phyloP scores from a whole-genome alignment of 1,284 basidiomycete species.

The Uromyces viciae-fabae region DNA sequence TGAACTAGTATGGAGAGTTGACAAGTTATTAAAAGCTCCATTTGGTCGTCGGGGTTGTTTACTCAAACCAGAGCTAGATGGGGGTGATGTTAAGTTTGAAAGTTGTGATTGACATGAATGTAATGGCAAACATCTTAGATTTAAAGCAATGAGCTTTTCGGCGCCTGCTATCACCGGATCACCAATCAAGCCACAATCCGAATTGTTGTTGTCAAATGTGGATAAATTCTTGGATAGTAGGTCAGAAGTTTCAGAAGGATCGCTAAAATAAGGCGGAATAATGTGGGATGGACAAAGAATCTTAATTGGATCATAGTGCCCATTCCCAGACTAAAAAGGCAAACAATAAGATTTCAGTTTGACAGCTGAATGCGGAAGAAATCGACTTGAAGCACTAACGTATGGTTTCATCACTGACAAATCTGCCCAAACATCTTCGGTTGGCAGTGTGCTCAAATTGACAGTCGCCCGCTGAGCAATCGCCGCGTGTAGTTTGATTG shows the following conservation, averaged over 20 bases:
- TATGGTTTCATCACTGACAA: conserved; percentile 42
- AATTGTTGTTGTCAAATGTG: neutral
- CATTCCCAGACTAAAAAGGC: neutral
- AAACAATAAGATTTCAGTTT: neutral
- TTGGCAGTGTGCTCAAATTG: conserved; percentile 28
- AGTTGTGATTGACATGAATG: neutral
- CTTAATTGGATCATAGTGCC: conserved; percentile 34
- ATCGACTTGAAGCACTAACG: conserved; percentile 25
- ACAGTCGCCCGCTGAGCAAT: conserved; percentile 35
- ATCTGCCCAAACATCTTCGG: conserved; percentile 41
- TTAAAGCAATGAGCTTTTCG: conserved; percentile 15
- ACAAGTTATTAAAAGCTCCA: neutral
- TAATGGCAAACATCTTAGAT: neutral
- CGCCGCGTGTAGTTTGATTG: conserved; percentile 29
- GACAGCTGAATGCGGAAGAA: neutral
- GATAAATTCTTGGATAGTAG: neutral
- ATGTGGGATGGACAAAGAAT: conserved; percentile 12
- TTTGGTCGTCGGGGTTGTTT: neutral
- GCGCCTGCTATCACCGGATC: conserved; percentile 12
- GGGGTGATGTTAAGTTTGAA: neutral
- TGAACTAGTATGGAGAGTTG: conserved; percentile 5
- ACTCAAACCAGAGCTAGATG: conserved; percentile 9
- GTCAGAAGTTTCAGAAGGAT: neutral
- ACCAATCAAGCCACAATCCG: neutral
- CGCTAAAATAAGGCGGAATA: neutral